A percentile compares a stretch with the other conserved stretches of the same genome.
Evolutionary conservation across 331 rosid species (phyloP).

Genomic region (Acacia concinna): DNA sequence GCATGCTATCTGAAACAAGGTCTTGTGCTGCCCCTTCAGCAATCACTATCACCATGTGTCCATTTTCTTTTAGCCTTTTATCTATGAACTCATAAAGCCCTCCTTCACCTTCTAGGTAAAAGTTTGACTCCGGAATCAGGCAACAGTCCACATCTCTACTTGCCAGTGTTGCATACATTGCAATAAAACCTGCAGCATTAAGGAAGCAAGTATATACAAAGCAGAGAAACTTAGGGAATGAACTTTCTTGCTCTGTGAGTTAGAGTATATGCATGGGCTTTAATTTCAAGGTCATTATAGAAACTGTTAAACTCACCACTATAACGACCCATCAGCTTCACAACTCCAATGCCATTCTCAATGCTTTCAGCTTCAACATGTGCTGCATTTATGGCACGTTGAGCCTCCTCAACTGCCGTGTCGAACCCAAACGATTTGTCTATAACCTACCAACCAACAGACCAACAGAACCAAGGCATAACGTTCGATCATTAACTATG

Average conservation of each 20-base stretch:
- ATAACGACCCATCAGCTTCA: slow-evolving; percentile 87
- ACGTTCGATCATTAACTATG: slow-evolving; percentile 5
- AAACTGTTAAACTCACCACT: slow-evolving; percentile 55
- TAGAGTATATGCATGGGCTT: not conserved
- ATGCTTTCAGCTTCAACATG: slow-evolving; percentile 85
- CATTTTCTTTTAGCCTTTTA: slow-evolving; percentile 65
- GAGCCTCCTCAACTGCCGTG: slow-evolving; percentile 94
- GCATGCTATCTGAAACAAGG: slow-evolving; percentile 60
- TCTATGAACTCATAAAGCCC: slow-evolving; percentile 73
- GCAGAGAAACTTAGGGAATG: slow-evolving; percentile 10
- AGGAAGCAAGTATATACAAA: not conserved
- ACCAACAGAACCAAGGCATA: not conserved
- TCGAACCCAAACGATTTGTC: slow-evolving; percentile 89
- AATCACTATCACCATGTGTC: slow-evolving; percentile 86
- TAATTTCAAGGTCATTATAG: not conserved
- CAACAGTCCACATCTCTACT: slow-evolving; percentile 91
- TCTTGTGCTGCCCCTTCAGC: slow-evolving; percentile 96
- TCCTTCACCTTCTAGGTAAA: slow-evolving; percentile 80
- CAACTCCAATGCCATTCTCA: slow-evolving; percentile 84
- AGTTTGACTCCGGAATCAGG: slow-evolving; percentile 88
- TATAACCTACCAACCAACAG: slow-evolving; percentile 47
- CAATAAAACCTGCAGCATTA: slow-evolving; percentile 67
- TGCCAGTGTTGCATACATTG: slow-evolving; percentile 88
- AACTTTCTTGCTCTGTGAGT: not conserved
- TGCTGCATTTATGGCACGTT: slow-evolving; percentile 93